Evolutionary conservation across 108 stramenopile species (phyloP), one percentile per base, ranked within the genome.

Genomic region (Seminavis robusta): DNA sequence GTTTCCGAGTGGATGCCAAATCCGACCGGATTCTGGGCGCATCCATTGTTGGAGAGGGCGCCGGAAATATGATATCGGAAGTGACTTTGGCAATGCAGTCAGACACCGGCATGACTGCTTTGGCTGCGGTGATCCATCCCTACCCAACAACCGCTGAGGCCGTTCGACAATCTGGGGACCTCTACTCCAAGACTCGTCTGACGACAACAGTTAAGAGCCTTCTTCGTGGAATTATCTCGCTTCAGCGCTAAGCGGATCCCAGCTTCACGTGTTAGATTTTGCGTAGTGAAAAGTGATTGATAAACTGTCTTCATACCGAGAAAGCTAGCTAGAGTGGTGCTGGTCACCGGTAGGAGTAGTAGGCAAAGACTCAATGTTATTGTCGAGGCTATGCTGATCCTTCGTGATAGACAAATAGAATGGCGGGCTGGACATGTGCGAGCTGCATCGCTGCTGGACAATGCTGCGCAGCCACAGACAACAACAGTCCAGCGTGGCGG

Each of bases 21-120:
- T 85, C 66, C 17, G 88, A 80, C 46, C 68, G 59, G 44, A 92
- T 95, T 48, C 44, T 94, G 28, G 94, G 94, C 17, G 88, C 90
- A 4, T 80, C 88, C 1, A 83, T 94, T 37, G 86, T 91, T 27
- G 92, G 86, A 28, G 66, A 74, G 25, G 65, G 63, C 42, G 94
- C 94, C 6, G 92, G 92, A 15, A 90, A 95, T 44, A 82, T 95
- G 84, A 92, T 94, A 48, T 67, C 73, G 16, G 92, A 95, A 64
- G 39, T 94, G 7, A 86, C 92, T 0, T 56, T 95, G 34, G 88
- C 90, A 1, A 95, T 95, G 82, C 86, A 92, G 56, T 66, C 83
- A 20, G 75, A 64, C 32, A 63, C 90, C 37, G 74, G 76, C 1
- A 67, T 92, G 4, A 65, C 54, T 5, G 37, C 62, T 23, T 45